Conservation (phyloP, 441 rosid species). For the Francoa sonchifolia region DNA sequence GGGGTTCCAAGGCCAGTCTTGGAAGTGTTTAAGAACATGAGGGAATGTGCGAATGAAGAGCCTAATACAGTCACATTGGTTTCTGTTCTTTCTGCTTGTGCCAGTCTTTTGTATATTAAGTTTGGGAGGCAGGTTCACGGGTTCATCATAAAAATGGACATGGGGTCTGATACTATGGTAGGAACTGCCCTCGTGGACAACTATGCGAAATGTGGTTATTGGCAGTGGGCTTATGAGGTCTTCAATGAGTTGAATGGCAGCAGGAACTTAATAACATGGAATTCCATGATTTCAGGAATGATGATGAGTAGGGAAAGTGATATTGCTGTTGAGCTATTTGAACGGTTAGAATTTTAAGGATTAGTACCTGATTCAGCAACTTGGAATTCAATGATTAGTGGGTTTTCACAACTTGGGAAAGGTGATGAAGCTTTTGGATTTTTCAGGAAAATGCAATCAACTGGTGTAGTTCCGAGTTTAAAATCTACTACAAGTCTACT, state of each 20-base stretch:
- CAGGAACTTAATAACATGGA: constrained; percentile 54
- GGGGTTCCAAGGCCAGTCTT: constrained; percentile 26
- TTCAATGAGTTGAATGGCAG: constrained; percentile 31
- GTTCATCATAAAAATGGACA: constrained; percentile 15
- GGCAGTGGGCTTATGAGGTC: constrained; percentile 30
- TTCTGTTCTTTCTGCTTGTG: constrained; percentile 29
- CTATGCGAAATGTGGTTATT: constrained; percentile 36
- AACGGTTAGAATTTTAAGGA: constrained; percentile 32
- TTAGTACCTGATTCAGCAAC: constrained; percentile 51
- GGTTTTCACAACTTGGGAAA: constrained; percentile 43
- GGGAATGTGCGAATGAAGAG: constrained; percentile 21
- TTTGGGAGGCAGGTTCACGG: constrained; percentile 37
- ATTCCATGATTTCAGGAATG: constrained; percentile 43
- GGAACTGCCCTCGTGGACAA: constrained; percentile 37
- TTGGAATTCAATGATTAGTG: constrained; percentile 60
- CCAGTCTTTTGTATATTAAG: constrained; percentile 21
- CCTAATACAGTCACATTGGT: constrained; percentile 40
- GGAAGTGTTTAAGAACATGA: constrained; percentile 45
- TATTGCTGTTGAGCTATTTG: constrained; percentile 36
- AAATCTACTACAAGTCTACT: constrained; percentile 55
- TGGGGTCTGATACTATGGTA: constrained; percentile 26
- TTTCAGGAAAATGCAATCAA: constrained; percentile 43
- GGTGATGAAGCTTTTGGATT: constrained; percentile 36
- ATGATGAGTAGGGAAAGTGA: constrained; percentile 40
- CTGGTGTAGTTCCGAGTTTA: constrained; percentile 28